Evolutionary conservation across 192 early-diverging fungal genomes (phyloP).

Genomic region (Podila clonocystis): DNA sequence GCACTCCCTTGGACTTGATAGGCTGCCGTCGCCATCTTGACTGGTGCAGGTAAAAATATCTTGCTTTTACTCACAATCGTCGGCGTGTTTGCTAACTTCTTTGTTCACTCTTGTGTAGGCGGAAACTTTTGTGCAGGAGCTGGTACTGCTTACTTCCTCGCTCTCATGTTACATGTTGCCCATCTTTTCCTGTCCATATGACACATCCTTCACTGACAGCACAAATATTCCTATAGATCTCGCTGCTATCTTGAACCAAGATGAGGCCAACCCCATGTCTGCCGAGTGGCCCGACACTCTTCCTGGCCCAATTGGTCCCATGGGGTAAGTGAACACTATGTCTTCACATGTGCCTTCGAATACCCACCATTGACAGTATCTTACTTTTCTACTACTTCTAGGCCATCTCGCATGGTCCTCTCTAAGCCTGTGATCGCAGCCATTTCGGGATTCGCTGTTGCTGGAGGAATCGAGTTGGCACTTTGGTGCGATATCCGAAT

Average conservation of each 20-base stretch:
- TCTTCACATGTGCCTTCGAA: not conserved
- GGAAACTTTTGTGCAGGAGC: slow-evolving; percentile 60
- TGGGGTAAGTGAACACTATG: slow-evolving; percentile 29
- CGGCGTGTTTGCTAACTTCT: not conserved
- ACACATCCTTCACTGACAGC: not conserved
- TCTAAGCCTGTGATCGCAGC: slow-evolving; percentile 64
- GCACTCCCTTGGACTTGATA: not conserved
- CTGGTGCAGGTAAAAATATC: slow-evolving; percentile 46
- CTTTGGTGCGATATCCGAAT: slow-evolving; percentile 64
- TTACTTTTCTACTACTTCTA: not conserved
- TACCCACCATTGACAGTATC: not conserved
- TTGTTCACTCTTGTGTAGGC: slow-evolving; percentile 15
- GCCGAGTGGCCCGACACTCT: slow-evolving; percentile 40
- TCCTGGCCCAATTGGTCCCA: slow-evolving; percentile 55
- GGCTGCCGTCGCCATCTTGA: slow-evolving; percentile 55
- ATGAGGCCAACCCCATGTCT: slow-evolving; percentile 47
- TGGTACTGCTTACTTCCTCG: slow-evolving; percentile 11
- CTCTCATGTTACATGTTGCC: not conserved
- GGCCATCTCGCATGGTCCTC: slow-evolving; percentile 55
- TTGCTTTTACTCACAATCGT: not conserved
- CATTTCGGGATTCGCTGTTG: slow-evolving; percentile 62
- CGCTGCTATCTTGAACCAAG: slow-evolving; percentile 48
- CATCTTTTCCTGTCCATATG: not conserved
- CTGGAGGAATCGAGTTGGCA: slow-evolving; percentile 63
- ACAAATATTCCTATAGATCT: slow-evolving; percentile 23